Evolutionary conservation across 225 moss, liverwort and hornwort species (phyloP), one percentile per base, ranked within the genome.

Genomic region (Physcomitrium patens): DNA sequence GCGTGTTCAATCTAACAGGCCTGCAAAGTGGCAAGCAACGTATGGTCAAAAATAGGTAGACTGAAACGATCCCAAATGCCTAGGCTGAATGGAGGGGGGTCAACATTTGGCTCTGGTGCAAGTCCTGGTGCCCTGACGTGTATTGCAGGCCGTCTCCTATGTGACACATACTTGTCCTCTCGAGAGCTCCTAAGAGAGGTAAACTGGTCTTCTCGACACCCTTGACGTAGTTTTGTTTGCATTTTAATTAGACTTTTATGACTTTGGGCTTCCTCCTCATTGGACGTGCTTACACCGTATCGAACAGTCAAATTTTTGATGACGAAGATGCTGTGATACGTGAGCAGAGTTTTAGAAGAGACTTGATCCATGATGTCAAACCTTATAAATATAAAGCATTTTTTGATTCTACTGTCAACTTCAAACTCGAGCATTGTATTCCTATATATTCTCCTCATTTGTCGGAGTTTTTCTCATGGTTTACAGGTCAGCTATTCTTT

Each of bases 141-240:
- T 72, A 80, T 95, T 79, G 95, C 99, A 65, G 99, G 99, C 42
- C 99, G 99, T 78, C 95, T 99, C 69, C 95, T 99, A 42, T 99
- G 99, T 74, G 99, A 99, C 61, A 99, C 99, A 2, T 99, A 99
- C 79, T 82, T 99, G 81, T 95, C 95, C 16, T 93, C 99, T 56
- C 94, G 95, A 77, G 99, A 99, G 53, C 89, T 99, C 76, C 85
- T 99, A 23, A 90, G 84, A 89, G 93, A 99, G 97, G 97, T 99
- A 75, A 76, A 43, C 17, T 26, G 16, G 14, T 61, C 9, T 46
- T 13, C 31, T 58, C 64, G 12, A 31, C 59, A 11, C 66, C 56
- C 57, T 17, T 45, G 9, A 28, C 42, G 9, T 56, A 48, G 7
- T 61, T 60, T 66, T 27, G 62, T 23, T 12, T 23, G 43, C 49